Conservation (phyloP, 257 asterid species). For the Nicotiana knightiana region DNA sequence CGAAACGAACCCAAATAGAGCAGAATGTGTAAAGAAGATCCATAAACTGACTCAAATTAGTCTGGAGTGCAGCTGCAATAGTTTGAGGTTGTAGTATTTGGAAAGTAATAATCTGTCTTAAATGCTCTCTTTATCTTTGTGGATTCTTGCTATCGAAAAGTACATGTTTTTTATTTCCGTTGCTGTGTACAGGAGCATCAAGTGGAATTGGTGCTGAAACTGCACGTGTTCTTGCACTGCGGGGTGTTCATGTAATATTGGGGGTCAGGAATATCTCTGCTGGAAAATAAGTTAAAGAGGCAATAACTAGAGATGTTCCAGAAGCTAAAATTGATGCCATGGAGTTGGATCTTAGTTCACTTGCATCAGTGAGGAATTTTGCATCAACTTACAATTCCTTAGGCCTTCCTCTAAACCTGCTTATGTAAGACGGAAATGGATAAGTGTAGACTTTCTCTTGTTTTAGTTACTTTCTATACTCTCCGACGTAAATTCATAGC, state of each 20-base stretch:
- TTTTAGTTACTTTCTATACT: background rate
- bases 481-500: background rate
- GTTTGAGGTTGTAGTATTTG: background rate
- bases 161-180: background rate
- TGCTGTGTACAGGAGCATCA: constrained; percentile 55
- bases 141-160: background rate
- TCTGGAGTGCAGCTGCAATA: background rate
- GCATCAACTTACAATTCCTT: constrained; percentile 57
- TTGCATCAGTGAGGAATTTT: constrained; percentile 61
- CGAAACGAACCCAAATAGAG: background rate
- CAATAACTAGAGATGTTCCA: constrained; percentile 47
- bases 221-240: constrained; percentile 77
- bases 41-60: background rate
- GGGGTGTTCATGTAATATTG: constrained; percentile 73
- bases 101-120: background rate
- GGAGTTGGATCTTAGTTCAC: constrained; percentile 78
- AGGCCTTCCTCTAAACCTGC: constrained; percentile 58
- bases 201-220: constrained; percentile 94
- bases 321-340: constrained; percentile 59
- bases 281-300: constrained; percentile 50
- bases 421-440: constrained; percentile 46
- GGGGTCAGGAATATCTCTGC: constrained; percentile 56
- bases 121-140: background rate
- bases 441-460: background rate
- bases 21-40: background rate